Evolutionary conservation across 768 basidiomycete species (phyloP).

Genomic region (Termitomyces sp.): DNA sequence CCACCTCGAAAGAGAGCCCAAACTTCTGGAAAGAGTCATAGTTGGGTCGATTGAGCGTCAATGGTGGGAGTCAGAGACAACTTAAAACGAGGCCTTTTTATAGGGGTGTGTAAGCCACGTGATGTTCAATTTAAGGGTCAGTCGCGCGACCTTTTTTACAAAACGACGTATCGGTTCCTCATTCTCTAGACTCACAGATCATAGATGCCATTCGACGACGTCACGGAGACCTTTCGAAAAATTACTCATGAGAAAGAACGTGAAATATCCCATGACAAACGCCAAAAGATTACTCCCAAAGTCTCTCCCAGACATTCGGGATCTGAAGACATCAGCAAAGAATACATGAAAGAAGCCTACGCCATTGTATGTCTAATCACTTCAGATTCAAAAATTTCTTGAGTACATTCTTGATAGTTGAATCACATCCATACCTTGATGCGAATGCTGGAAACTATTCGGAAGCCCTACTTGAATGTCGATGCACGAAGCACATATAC

Average conservation of each 20-base stretch:
- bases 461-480: constrained; percentile 84
- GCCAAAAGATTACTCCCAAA: constrained; percentile 36
- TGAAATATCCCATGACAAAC: constrained; percentile 37
- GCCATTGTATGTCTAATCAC: constrained; percentile 42
- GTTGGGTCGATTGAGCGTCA: not conserved
- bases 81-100: not conserved
- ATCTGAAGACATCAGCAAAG: constrained; percentile 45
- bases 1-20: constrained; percentile 12
- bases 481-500: constrained; percentile 51
- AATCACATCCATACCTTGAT: constrained; percentile 67
- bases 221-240: constrained; percentile 58
- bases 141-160: not conserved
- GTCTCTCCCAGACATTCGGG: constrained; percentile 25
- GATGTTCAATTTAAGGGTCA: not conserved
- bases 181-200: not conserved
- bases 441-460: constrained; percentile 68
- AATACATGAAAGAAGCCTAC: constrained; percentile 73
- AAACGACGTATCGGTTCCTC: not conserved
- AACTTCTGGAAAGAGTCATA: constrained; percentile 1
- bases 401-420: constrained; percentile 36
- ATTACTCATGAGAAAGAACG: constrained; percentile 42
- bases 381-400: not conserved
- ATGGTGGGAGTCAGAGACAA: not conserved
- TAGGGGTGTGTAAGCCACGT: not conserved
- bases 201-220: constrained; percentile 51